A percentile compares a stretch with the other conserved stretches of the same genome.
These are phyloP conservation scores for Hypoxylon lienhwacheense DNA, from an alignment of 495 filamentous ascomycete genomes.

Conservation along the genomic window DNA sequence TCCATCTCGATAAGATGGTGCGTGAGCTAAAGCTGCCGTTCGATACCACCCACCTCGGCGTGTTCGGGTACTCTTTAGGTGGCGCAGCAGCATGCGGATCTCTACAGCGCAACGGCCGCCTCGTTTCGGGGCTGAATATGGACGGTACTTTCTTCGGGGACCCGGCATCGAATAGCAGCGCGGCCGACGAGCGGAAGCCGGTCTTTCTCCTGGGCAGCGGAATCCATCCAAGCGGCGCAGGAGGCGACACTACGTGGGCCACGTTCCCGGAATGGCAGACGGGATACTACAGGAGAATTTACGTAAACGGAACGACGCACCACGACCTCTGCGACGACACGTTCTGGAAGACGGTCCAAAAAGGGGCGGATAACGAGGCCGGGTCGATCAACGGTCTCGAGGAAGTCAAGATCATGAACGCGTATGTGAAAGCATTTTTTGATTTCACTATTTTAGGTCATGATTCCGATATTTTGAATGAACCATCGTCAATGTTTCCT, in stretches of 20 bases:
- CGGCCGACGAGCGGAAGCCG: conserved; percentile 18
- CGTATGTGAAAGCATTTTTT: conserved; percentile 41
- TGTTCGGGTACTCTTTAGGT: conserved; percentile 56
- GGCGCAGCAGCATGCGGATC: conserved; percentile 49
- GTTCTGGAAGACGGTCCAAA: conserved; percentile 29
- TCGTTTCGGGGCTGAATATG: conserved; percentile 50
- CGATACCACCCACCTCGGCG: conserved; percentile 38
- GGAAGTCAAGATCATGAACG: conserved; percentile 24
- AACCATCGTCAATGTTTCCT: conserved; percentile 20
- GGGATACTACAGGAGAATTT: conserved; percentile 26
- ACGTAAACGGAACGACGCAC: conserved; percentile 27
- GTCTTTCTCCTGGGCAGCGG: conserved; percentile 17
- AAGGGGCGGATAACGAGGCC: conserved; percentile 6
- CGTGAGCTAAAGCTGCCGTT: conserved; percentile 21
- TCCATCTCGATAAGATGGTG: conserved; percentile 9
- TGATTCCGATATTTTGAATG: conserved; percentile 15
- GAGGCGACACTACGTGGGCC: conserved; percentile 18
- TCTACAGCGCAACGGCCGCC: conserved; percentile 38
- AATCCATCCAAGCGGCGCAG: conserved; percentile 3
- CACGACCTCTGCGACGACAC: conserved; percentile 44
- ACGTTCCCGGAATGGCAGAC: conserved; percentile 23
- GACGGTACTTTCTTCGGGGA: conserved; percentile 47
- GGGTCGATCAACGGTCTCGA: conserved; percentile 32
- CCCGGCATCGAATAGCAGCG: conserved; percentile 7
- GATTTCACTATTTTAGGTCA: conserved; percentile 30